phyloP scores from a whole-genome alignment of 352 stramenopile species.

The Phytophthora quininea region DNA sequence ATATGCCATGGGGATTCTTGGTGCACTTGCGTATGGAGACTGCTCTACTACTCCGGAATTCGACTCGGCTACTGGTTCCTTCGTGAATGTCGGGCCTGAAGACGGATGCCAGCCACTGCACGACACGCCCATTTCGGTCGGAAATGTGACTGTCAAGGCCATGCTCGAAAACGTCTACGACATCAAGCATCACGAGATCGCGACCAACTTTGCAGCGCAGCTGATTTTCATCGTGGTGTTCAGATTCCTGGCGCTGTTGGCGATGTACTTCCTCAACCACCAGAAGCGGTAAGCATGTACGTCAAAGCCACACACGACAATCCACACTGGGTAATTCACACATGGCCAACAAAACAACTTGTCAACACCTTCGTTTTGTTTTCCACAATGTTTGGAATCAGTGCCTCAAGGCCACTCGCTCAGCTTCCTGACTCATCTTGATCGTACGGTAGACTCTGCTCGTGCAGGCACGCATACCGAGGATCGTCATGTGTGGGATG shows the following conservation, averaged over 20 bases:
- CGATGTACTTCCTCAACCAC: constrained; percentile 27
- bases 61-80: not conserved
- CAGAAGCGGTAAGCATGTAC: constrained; percentile 17
- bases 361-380: too few species aligned
- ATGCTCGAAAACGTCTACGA: constrained; percentile 23
- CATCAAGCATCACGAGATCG: constrained; percentile 19
- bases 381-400: not conserved
- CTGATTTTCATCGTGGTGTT: constrained; percentile 19
- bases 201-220: constrained; percentile 14
- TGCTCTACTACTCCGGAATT: constrained; percentile 13
- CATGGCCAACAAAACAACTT: too few species aligned
- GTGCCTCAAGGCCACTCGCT: not conserved
- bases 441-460: not conserved
- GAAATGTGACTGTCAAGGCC: constrained; percentile 20
- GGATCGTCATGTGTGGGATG: not conserved
- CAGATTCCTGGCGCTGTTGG: constrained; percentile 15
- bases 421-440: not conserved
- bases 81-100: constrained; percentile 16
- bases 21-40: constrained; percentile 13
- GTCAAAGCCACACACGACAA: too few species aligned
- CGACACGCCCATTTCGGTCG: constrained; percentile 15
- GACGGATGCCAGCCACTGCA: constrained; percentile 17
- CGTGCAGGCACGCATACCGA: not conserved
- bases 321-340: too few species aligned
- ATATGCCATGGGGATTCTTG: constrained; percentile 16